A percentile compares a stretch with the other conserved stretches of the same genome.
Evolutionary conservation across 2,329 filamentous ascomycete species (phyloP).

Genomic region (Sporothrix phasma): DNA sequence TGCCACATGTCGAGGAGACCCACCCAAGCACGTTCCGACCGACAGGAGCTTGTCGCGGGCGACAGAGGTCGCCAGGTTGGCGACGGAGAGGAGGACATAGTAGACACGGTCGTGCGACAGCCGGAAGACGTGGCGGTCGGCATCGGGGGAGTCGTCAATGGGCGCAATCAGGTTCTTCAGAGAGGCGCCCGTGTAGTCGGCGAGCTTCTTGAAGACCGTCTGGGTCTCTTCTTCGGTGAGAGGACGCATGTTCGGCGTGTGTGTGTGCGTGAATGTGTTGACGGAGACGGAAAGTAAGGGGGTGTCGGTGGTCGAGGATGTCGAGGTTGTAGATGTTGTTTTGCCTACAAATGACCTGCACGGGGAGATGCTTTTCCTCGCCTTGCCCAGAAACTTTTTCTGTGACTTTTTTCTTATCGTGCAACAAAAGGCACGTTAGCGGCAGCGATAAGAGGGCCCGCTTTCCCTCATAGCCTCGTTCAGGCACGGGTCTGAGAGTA

Average conservation of each 20-base stretch:
- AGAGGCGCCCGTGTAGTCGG: conserved; percentile 81
- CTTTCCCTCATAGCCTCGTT: neutral
- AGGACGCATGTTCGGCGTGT: conserved; percentile 19
- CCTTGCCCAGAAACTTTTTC: conserved; percentile 9
- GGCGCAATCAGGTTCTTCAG: conserved; percentile 77
- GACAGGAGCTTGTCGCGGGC: conserved; percentile 73
- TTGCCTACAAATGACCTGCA: neutral
- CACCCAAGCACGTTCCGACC: conserved; percentile 74
- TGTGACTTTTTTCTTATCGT: conserved; percentile 12
- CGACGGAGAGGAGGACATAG: conserved; percentile 81
- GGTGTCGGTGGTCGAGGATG: neutral
- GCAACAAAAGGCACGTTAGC: neutral
- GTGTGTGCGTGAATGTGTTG: neutral
- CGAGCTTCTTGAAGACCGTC: conserved; percentile 83
- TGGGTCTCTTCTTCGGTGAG: conserved; percentile 22
- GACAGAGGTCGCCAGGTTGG: conserved; percentile 83
- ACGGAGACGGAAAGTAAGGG: too few relatives aligned
- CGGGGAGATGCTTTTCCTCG: neutral
- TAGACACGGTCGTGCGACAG: conserved; percentile 70
- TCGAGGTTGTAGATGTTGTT: neutral
- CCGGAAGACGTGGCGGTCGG: conserved; percentile 77
- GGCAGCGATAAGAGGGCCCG: conserved; percentile 6
- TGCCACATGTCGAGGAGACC: conserved; percentile 4
- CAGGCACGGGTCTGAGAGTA: neutral
- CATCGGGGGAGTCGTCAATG: conserved; percentile 53